phyloP scores from a whole-genome alignment of 129 eudicot species.

The Flaveria trinervia region DNA sequence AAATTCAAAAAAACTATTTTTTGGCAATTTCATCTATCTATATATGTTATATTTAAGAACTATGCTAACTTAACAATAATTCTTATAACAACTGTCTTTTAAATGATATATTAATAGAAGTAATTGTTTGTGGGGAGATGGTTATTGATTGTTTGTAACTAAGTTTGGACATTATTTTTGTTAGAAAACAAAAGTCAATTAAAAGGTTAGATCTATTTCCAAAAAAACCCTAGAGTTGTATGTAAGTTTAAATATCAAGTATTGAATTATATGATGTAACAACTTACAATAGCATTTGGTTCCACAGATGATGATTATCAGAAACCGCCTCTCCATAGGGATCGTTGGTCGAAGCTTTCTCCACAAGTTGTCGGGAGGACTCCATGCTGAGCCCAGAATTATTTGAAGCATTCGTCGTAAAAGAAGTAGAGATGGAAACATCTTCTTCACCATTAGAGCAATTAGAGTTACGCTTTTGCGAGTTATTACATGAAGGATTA shows the following conservation, averaged over 20 bases:
- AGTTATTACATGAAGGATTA: slow-evolving; percentile 29
- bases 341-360: slow-evolving; percentile 45
- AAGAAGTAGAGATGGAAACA: slow-evolving; percentile 48
- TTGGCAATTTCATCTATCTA: not conserved
- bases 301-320: slow-evolving; percentile 63
- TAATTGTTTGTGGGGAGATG: not conserved
- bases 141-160: slow-evolving; percentile 1
- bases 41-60: not conserved
- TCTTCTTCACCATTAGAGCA: slow-evolving; percentile 59
- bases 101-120: not conserved
- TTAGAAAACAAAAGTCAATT: not conserved
- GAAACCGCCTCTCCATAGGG: slow-evolving; percentile 56
- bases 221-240: not conserved
- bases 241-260: slow-evolving; percentile 7
- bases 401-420: slow-evolving; percentile 48
- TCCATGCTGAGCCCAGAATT: slow-evolving; percentile 56
- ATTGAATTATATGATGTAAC: not conserved
- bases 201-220: not conserved
- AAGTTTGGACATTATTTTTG: not conserved
- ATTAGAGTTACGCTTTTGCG: slow-evolving; percentile 43
- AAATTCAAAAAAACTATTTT: not conserved
- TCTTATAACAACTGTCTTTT: not conserved
- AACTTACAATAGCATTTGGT: slow-evolving; percentile 59
- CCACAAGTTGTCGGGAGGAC: slow-evolving; percentile 47
- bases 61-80: not conserved